Conservation (phyloP, 163 green algal genomes). For the Scenedesmus sp. region DNA sequence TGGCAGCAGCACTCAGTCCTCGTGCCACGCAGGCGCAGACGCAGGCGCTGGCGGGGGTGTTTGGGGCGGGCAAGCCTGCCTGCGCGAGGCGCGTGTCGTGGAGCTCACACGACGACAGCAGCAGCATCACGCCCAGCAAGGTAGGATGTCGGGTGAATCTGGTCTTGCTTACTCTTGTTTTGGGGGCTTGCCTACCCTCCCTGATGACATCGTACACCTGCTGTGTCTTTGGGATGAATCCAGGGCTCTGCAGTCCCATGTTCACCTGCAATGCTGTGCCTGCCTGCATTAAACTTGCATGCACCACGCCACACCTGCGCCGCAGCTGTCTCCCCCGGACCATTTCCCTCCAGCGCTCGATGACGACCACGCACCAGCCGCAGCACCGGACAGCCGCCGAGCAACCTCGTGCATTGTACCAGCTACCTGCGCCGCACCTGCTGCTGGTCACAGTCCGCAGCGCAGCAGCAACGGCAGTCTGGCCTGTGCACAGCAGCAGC, state of each 20-base stretch:
- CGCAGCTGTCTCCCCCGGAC: conserved; percentile 1
- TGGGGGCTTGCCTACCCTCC: too few species aligned
- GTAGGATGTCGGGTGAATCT: background rate
- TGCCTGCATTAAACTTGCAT: too few species aligned
- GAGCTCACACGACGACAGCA: conserved; percentile 3
- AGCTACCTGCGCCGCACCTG: background rate
- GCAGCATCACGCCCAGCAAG: background rate
- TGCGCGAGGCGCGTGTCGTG: conserved; percentile 24
- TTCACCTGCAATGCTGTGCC: too few species aligned
- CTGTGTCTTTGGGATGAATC: too few species aligned
- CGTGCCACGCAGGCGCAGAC: conserved; percentile 37
- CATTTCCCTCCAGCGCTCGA: background rate
- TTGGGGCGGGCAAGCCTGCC: background rate
- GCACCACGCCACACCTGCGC: background rate
- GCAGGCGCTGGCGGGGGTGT: conserved; percentile 35
- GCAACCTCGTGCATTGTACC: background rate
- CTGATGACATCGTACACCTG: too few species aligned
- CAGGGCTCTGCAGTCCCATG: too few species aligned
- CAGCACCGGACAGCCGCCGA: background rate
- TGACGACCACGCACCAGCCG: background rate
- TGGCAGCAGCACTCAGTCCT: conserved; percentile 37
- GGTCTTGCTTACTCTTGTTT: background rate
- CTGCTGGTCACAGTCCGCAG: background rate
- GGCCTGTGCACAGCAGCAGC: background rate
- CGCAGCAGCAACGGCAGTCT: conserved; percentile 44